Base-by-base conservation (phyloP, 139 green algal species). In the Chlorella ohadii region DNA sequence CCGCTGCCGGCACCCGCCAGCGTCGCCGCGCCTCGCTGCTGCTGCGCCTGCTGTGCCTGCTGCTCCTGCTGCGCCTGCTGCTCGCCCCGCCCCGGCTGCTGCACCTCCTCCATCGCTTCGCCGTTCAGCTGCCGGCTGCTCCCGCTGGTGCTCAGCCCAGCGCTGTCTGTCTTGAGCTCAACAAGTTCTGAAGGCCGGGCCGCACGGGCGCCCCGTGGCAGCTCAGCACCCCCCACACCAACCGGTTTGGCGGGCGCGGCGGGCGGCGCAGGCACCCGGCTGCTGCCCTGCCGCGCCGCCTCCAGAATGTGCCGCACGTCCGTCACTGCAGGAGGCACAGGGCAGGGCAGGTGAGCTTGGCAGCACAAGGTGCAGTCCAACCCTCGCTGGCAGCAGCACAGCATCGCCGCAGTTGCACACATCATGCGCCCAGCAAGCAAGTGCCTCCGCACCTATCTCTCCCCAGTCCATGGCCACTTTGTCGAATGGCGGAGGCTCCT, bases 401-500 rank as follows among this genome's bases (percentile, higher is more conserved):
- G n/a, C n/a, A n/a, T n/a, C n/a, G n/a, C n/a, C n/a, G n/a, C n/a
- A n/a, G n/a, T n/a, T n/a, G n/a, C n/a, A n/a, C n/a, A n/a, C n/a
- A n/a, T n/a, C n/a, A n/a, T n/a, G n/a, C n/a, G n/a, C n/a, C n/a
- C n/a, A n/a, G n/a, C n/a, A 59, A 59, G 3, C 51, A 19, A 59
- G 15, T 59, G 51, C 51, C 68, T 1, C 31, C 36, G 27, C 67
- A 65, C 75, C 73, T 27, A 86, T 82, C 28, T 78, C 33, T 0
- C 12, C 17, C 82, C 82, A 86, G 47, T 86, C 82, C 82, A 83
- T 65, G 9, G 47, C 61, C 36, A 86, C 73, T 64, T 71, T 81
- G 2, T 82, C 72, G 59, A 86, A 78, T n/a, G 82, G 82, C 3
- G 82, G 82, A 7, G 82, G 72, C 39, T 82, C 63, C 47, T 70